Conservation (phyloP, 2,329 filamentous ascomycete genomes). For the Pezicula carpinea region DNA sequence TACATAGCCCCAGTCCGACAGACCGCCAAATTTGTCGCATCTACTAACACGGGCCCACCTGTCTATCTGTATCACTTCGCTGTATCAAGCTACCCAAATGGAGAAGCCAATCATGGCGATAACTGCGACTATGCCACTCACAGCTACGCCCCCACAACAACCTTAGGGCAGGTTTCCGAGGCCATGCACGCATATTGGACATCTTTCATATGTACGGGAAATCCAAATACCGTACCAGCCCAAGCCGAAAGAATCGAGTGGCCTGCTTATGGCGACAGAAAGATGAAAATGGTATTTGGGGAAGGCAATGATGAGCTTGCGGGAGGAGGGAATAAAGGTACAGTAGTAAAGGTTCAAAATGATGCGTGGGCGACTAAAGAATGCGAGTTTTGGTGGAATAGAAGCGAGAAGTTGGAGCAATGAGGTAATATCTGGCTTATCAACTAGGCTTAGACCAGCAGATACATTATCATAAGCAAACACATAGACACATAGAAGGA, state of each 20-base stretch:
- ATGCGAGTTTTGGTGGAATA: slow-evolving; percentile 58
- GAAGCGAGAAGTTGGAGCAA: slow-evolving; percentile 41
- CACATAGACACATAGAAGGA: no score
- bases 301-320: slow-evolving; percentile 51
- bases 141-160: slow-evolving; percentile 17
- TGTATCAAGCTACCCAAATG: slow-evolving; percentile 29
- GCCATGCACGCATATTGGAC: slow-evolving; percentile 29
- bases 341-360: slow-evolving; percentile 37
- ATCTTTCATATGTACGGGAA: slow-evolving; percentile 25
- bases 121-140: slow-evolving; percentile 41
- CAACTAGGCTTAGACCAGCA: background rate
- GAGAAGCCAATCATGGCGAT: slow-evolving; percentile 38
- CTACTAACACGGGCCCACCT: slow-evolving; percentile 20
- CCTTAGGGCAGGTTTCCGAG: slow-evolving; percentile 16
- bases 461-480: no score
- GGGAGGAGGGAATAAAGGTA: slow-evolving; percentile 33
- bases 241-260: slow-evolving; percentile 12
- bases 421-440: background rate
- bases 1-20: slow-evolving; percentile 62
- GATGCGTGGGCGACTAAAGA: slow-evolving; percentile 42
- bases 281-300: slow-evolving; percentile 50
- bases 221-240: slow-evolving; percentile 22
- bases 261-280: slow-evolving; percentile 16
- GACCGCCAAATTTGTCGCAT: slow-evolving; percentile 44
- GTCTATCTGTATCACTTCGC: slow-evolving; percentile 59